Percentiles rank a stretch among this genome's conserved stretches.
These are phyloP conservation scores for Gryganskiella cystojenkinii DNA, from an alignment of 192 early-diverging fungal genomes.

Conservation along the genomic window DNA sequence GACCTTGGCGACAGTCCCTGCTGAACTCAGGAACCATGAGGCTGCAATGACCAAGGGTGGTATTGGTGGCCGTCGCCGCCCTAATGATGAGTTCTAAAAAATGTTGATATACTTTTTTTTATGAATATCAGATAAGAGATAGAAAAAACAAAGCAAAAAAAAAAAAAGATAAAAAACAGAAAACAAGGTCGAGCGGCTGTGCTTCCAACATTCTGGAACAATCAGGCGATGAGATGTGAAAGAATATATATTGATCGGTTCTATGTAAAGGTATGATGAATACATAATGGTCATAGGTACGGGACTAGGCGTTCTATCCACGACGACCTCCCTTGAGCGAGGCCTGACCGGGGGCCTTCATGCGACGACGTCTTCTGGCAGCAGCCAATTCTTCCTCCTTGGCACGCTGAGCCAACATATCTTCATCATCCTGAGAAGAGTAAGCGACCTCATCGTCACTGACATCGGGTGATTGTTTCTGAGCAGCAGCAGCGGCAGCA, in stretches of 20 bases:
- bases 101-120: background rate
- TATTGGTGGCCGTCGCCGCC: constrained; percentile 63
- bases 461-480: constrained; percentile 31
- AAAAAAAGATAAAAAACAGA: background rate
- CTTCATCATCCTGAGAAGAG: constrained; percentile 14
- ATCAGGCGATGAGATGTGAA: too few relatives aligned
- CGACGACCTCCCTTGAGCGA: constrained; percentile 46
- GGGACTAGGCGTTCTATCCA: constrained; percentile 33
- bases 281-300: too few relatives aligned
- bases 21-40: constrained; percentile 86
- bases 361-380: constrained; percentile 50
- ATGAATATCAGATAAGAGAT: background rate
- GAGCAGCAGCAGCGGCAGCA: constrained; percentile 30
- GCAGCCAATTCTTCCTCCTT: constrained; percentile 39
- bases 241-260: too few relatives aligned
- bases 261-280: too few relatives aligned
- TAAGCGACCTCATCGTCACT: constrained; percentile 30
- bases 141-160: background rate
- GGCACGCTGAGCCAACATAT: background rate
- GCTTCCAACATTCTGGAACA: too few relatives aligned
- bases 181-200: too few relatives aligned
- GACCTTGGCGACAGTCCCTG: constrained; percentile 79
- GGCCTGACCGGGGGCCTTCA: constrained; percentile 52
- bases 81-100: constrained; percentile 57
- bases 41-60: constrained; percentile 85